Base-by-base conservation (phyloP, 129 eudicot genomes). In the Saussurea involucrata region DNA sequence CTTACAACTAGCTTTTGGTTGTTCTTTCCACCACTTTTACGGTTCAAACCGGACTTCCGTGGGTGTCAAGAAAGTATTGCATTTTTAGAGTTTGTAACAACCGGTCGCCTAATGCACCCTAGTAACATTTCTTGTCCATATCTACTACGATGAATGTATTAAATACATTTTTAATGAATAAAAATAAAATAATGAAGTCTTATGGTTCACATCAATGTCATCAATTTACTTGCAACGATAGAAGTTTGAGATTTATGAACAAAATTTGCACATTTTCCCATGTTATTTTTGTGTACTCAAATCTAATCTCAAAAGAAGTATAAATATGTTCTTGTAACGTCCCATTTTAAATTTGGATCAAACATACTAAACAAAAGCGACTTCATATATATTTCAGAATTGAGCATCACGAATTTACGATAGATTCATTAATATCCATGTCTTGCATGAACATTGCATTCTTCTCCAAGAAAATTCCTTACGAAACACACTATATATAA, bases 21-120 rank as follows among this genome's bases (percentile, higher is more conserved):
- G 68, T 88, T 87, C 40, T 87, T 90, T 46, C 96, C 96, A 1
- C 85, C 92, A 5, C 77, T 85, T 61, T 21, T 85, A 25, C 68
- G 87, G 76, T 75, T 72, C 15, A 73, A 82, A 7, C 81, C 85
- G 4, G 82, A 73, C 24, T 49, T 76, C 6, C 87, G 82, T 57
- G 89, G 78, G 24, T 84, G 83, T 36, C 76, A 73, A 5, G 92
- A 87, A 79, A 24, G 53, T 10, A 60, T 82, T 11, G 89, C 92
- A 17, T 82, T 85, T 71, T 10, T 87, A 4, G 80, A 82, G 80
- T 85, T 85, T 73, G 77, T 80, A 21, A 82, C 69, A 40, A 71
- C 13, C 13, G 82, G 86, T 57, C 71, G 64, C 17, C 69, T 87
- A 17, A 63, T 87, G 63, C 63, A 85, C 28, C 85, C 83, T 4